Base-by-base conservation (phyloP, 495 filamentous ascomycete genomes). In the Hypoxylon trugodes region DNA sequence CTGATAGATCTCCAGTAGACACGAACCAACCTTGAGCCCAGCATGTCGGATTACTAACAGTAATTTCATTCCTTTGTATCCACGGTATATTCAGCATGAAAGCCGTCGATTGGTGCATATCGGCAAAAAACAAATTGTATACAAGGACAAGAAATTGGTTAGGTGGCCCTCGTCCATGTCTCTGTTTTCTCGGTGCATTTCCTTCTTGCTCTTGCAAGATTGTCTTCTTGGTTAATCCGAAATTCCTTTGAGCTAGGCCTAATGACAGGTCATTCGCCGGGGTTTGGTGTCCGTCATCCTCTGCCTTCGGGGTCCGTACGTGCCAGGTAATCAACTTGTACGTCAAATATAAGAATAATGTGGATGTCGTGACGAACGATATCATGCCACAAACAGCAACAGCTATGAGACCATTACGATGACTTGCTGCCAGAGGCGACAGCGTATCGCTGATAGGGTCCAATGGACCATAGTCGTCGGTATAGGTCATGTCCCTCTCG, bases 81-180 rank as follows among this genome's bases (percentile, higher is more conserved):
- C 89, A 90, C 52, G 82, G 79, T 37, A 84, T 73, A 65, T 85
- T 90, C 32, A 92, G 78, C 32, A 89, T 56, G 68, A 91, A 92
- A 9, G 87, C 86, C 4, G 84, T 74, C 0, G 87, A 78, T 70
- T 91, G 89, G 65, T 89, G 87, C 41, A 92, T 77, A 70, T 92
- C 90, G 50, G 90, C 90, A 41, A 92, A 68, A 3, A 92, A 74
- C 13, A 92, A 82, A 69, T 91, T 91, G 69, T 86, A 87, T 37
- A 92, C 86, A 10, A 93, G 79, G 36, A 92, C 63, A 2, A 92
- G 79, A 61, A 89, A 91, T 70, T 93, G 89, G 69, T 92, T 92
- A 0, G 74, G 76, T 22, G 70, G 70, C 10, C 74, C 52, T 43
- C 58, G 62, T 35, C 58, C 22, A 12, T 61, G 47, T 12, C 5